A percentile compares a stretch with the other conserved stretches of the same genome.
phyloP scores from a whole-genome alignment of 108 stramenopile species.

The Pseudonitzschia delicatissima region DNA sequence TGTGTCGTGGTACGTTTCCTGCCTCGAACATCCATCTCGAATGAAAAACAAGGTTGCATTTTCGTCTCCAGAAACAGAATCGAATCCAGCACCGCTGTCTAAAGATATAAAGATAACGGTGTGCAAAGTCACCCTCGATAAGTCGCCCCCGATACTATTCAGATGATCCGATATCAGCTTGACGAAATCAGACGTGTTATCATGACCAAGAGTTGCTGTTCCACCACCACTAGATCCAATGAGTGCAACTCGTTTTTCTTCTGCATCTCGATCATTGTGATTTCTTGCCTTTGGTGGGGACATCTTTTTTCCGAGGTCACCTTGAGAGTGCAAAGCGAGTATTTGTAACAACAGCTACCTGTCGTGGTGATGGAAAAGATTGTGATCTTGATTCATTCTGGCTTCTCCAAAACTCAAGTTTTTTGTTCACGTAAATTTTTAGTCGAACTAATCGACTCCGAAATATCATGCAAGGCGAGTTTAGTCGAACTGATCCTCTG shows the following conservation, averaged over 20 bases:
- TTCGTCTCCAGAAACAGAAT: conserved; percentile 30
- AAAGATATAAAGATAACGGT: conserved; percentile 50
- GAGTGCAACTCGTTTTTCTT: conserved; percentile 26
- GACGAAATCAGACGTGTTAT: conserved; percentile 33
- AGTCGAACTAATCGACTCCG: too few species aligned
- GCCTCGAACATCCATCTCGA: conserved; percentile 13
- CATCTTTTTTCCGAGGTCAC: too few species aligned
- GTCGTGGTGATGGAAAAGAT: too few species aligned
- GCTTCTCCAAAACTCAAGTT: too few species aligned
- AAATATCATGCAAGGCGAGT: too few species aligned
- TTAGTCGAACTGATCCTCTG: too few species aligned
- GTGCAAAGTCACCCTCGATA: background rate
- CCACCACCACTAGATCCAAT: conserved; percentile 61
- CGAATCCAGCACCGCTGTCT: conserved; percentile 40
- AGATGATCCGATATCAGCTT: conserved; percentile 40
- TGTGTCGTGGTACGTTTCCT: background rate
- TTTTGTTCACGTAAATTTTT: too few species aligned
- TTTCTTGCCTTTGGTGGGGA: too few species aligned
- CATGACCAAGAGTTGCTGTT: conserved; percentile 58
- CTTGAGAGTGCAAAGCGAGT: too few species aligned
- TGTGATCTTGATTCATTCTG: too few species aligned
- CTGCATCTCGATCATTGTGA: too few species aligned
- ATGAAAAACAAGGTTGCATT: conserved; percentile 34
- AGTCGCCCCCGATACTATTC: conserved; percentile 3
- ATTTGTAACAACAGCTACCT: too few species aligned